Percentiles rank a stretch among this genome's conserved stretches.
Evolutionary conservation across 2,329 filamentous ascomycete species (phyloP).

Genomic region (Colletotrichum lupini): DNA sequence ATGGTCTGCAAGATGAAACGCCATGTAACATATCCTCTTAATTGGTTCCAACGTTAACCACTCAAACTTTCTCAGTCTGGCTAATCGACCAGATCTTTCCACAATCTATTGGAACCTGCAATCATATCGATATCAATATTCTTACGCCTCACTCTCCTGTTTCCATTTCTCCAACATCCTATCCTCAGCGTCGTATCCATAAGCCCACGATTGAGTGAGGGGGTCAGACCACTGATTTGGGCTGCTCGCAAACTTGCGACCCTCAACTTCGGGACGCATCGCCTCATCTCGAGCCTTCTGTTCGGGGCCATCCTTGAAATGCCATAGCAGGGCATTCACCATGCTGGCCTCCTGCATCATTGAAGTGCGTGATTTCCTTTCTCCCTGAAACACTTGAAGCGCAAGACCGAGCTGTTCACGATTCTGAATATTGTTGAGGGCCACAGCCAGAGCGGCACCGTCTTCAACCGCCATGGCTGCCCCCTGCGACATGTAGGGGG

Average conservation of each 20-base stretch:
- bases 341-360: constrained; percentile 69
- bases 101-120: background rate
- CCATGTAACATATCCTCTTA: no score
- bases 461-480: constrained; percentile 73
- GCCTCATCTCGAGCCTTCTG: constrained; percentile 54
- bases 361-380: constrained; percentile 67
- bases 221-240: constrained; percentile 62
- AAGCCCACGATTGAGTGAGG: constrained; percentile 57
- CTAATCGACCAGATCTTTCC: background rate
- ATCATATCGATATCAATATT: background rate
- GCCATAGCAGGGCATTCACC: constrained; percentile 59
- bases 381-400: constrained; percentile 63
- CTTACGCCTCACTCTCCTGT: background rate
- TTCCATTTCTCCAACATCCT: constrained; percentile 47
- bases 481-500: constrained; percentile 69
- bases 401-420: constrained; percentile 44
- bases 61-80: background rate
- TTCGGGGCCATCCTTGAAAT: constrained; percentile 54
- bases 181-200: constrained; percentile 58
- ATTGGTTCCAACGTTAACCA: background rate
- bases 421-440: constrained; percentile 57
- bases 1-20: background rate
- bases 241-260: constrained; percentile 48
- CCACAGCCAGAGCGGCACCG: constrained; percentile 66
- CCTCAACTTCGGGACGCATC: constrained; percentile 53